Base-by-base conservation (phyloP, 768 basidiomycete species). In the Pulveroboletus sp. region DNA sequence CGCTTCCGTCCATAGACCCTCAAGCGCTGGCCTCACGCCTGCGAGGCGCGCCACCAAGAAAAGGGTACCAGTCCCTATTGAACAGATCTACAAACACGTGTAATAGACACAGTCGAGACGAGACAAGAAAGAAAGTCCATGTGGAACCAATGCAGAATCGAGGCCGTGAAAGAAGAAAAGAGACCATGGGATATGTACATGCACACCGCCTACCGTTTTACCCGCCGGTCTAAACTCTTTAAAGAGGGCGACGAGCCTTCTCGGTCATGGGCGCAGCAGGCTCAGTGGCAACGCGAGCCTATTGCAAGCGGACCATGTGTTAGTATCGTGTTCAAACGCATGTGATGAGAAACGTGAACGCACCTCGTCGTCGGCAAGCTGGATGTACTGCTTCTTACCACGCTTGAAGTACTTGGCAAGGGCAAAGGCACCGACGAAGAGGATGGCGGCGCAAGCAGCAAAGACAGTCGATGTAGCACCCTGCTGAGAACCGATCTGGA, bases 311-410 rank as follows among this genome's bases (percentile, higher is more conserved):
- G n/a, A 32, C 21, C 27, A 38, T 13, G 20, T 4, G 10, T 62
- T 29, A 54, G 47, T 51, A 24, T 42, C 31, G 39, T n/a, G 43
- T 31, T 47, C 50, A 40, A 31, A 38, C 24, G 16, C 23, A 6
- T 24, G 6, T n/a, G 43, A 34, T 37, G 29, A n/a, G 11, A 37
- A 43, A 47, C 20, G 20, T 19, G 17, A 17, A 40, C 69, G 63
- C 46, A 69, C 71, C 68, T 72, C 71, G 43, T 72, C 65, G 46
- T 68, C 70, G 54, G 37, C 62, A 38, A 72, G 70, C 36, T 61
- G 71, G 40, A 66, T 68, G 58, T 61, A 59, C 42, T 66, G 64
- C 59, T 61, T 60, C 52, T 60, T 49, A 52, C 66, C 62, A 42
- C 67, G 62, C 57, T 67, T 68, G 56, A 72, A 41, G 52, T 61